A percentile compares a stretch with the other conserved stretches of the same genome.
Conservation (phyloP, 2,329 filamentous ascomycete species). For the Karstenula rhodostoma region DNA sequence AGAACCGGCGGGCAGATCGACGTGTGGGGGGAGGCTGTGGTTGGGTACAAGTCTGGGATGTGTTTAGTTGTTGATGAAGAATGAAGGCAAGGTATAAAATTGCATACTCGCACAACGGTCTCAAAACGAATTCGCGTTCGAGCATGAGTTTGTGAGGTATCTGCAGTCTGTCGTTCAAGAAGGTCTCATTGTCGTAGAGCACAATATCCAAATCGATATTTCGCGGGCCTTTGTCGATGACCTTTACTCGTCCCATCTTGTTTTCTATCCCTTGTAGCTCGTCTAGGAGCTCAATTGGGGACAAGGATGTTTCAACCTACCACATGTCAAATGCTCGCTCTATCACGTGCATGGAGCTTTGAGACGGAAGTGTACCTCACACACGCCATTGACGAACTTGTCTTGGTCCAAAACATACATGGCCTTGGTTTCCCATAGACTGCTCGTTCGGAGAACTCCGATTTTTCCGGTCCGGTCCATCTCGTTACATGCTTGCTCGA, state of each 20-base stretch:
- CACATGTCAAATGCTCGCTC: slow-evolving; percentile 6
- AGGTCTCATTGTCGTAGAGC: slow-evolving; percentile 73
- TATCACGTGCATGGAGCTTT: slow-evolving; percentile 13
- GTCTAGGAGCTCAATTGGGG: slow-evolving; percentile 79
- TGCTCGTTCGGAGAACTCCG: slow-evolving; percentile 79
- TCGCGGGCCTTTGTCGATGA: slow-evolving; percentile 90
- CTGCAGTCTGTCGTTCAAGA: slow-evolving; percentile 76
- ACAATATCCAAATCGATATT: slow-evolving; percentile 96
- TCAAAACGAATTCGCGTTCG: slow-evolving; percentile 92
- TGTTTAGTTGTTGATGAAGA: slow-evolving; percentile 21
- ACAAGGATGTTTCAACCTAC: slow-evolving; percentile 81
- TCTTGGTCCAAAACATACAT: slow-evolving; percentile 96
- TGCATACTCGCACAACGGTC: slow-evolving; percentile 81
- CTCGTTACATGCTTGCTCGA: slow-evolving; percentile 81
- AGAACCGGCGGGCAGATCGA: slow-evolving; percentile 57
- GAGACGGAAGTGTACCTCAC: slow-evolving; percentile 70
- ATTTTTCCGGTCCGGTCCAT: slow-evolving; percentile 76
- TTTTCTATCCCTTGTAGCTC: slow-evolving; percentile 85
- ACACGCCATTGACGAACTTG: slow-evolving; percentile 89
- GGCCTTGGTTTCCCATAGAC: slow-evolving; percentile 90
- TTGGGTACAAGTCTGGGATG: slow-evolving; percentile 35
- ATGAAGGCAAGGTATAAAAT: background rate
- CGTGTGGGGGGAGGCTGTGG: slow-evolving; percentile 48
- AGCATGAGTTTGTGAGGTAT: slow-evolving; percentile 86
- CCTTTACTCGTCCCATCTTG: slow-evolving; percentile 78